These are phyloP conservation scores for Rhodotorula sp. DNA, from an alignment of 1,284 basidiomycete species.

Conservation along the genomic window DNA sequence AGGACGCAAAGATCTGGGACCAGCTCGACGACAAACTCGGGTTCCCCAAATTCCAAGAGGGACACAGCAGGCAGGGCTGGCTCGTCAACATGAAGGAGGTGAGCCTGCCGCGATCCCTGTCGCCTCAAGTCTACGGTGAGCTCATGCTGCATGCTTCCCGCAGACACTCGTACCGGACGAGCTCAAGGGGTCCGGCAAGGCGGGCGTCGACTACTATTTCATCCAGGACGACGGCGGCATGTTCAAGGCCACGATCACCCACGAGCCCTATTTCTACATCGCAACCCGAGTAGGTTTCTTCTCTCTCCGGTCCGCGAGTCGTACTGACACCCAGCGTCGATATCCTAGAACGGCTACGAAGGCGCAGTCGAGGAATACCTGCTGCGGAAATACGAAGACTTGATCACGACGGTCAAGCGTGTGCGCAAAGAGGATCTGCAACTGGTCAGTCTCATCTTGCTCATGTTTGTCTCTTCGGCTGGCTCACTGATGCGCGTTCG, in stretches of 20 bases:
- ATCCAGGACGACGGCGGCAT: conserved; percentile 93
- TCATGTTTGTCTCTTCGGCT: too few species aligned
- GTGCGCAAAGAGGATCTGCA: conserved; percentile 91
- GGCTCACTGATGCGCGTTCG: neutral
- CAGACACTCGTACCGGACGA: conserved; percentile 82
- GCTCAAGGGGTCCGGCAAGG: conserved; percentile 73
- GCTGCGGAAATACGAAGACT: conserved; percentile 85
- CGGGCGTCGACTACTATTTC: conserved; percentile 96
- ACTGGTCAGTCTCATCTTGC: conserved; percentile 53
- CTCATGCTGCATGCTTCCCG: neutral
- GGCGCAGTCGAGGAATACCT: conserved; percentile 94
- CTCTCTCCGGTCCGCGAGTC: neutral
- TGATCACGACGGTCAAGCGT: conserved; percentile 72
- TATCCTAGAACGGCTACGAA: conserved; percentile 72
- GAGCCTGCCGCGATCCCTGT: conserved; percentile 47
- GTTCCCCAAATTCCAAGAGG: conserved; percentile 67
- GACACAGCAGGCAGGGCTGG: conserved; percentile 69
- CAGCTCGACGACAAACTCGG: conserved; percentile 93
- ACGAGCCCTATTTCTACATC: conserved; percentile 93
- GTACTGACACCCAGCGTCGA: neutral
- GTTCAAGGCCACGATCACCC: conserved; percentile 90
- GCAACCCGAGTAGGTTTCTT: conserved; percentile 70
- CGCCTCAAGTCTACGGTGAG: too few species aligned
- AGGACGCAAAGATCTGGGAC: conserved; percentile 54
- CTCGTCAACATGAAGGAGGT: conserved; percentile 98